Conservation (phyloP, 352 stramenopile genomes). For the Pythium brassicae region DNA sequence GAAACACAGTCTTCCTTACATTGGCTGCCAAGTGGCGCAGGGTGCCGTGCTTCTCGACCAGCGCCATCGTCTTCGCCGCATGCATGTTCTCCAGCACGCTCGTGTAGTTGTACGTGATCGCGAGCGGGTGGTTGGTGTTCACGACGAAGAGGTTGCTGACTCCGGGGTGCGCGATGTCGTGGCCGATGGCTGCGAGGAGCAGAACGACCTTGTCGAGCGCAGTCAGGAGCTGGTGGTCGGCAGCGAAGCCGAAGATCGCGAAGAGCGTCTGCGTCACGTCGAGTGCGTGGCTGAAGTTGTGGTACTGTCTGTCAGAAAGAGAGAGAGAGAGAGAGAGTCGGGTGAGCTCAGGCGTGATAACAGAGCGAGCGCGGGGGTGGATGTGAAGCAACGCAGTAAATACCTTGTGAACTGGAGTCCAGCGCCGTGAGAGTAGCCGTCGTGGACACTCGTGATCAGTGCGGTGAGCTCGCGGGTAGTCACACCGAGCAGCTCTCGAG, state of each 20-base stretch:
- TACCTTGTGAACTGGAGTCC: conserved; percentile 14
- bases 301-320: conserved; percentile 14
- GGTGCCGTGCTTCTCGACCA: conserved; percentile 11
- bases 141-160: conserved; percentile 24
- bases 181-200: conserved; percentile 21
- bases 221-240: conserved; percentile 5
- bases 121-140: conserved; percentile 14
- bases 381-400: neutral
- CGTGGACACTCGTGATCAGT: conserved; percentile 11
- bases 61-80: conserved; percentile 19
- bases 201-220: conserved; percentile 18
- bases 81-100: conserved; percentile 28
- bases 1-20: conserved; percentile 1
- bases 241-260: conserved; percentile 17
- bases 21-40: conserved; percentile 11
- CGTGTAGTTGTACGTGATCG: conserved; percentile 11
- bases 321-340: too few relatives aligned
- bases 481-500: conserved; percentile 3
- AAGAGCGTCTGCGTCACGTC: conserved; percentile 30
- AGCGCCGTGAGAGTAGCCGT: conserved; percentile 7
- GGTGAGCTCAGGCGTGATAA: neutral
- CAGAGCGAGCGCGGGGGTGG: neutral
- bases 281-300: conserved; percentile 26
- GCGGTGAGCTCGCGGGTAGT: conserved; percentile 3
- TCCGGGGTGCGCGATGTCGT: conserved; percentile 25